Evolutionary conservation across 208 protist genomes (phyloP).

Genomic region (Leishmania aethiopica): DNA sequence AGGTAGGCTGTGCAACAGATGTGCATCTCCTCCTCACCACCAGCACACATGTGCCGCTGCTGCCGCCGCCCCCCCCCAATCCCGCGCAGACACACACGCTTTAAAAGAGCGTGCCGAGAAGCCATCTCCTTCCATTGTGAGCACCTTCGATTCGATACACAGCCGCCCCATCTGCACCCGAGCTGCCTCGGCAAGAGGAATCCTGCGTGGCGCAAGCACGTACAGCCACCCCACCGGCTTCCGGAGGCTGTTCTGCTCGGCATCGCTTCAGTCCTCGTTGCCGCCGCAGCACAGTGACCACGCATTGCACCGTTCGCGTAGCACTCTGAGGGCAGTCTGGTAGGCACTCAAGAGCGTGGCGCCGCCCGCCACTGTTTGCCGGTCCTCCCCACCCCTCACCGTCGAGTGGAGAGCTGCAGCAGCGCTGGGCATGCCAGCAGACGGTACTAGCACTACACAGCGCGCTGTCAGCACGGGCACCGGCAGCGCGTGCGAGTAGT

Average conservation of each 20-base stretch:
- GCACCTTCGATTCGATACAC: slow-evolving; percentile 26
- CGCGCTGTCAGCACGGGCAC: slow-evolving; percentile 55
- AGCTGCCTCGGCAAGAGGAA: slow-evolving; percentile 40
- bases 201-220: slow-evolving; percentile 23
- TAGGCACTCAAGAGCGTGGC: background rate
- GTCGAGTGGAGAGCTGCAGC: background rate
- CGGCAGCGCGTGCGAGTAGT: slow-evolving; percentile 41
- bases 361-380: background rate
- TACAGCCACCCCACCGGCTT: slow-evolving; percentile 50
- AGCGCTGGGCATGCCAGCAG: background rate
- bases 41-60: background rate
- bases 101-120: slow-evolving; percentile 65
- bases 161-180: slow-evolving; percentile 37
- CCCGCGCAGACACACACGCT: background rate
- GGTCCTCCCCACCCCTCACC: background rate
- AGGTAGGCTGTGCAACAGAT: background rate
- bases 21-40: background rate
- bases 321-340: background rate
- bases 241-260: slow-evolving; percentile 47
- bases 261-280: slow-evolving; percentile 42
- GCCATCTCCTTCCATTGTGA: slow-evolving; percentile 31
- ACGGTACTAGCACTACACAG: slow-evolving; percentile 31
- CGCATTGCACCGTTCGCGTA: slow-evolving; percentile 14
- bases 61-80: no score
- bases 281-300: slow-evolving; percentile 40